Evolutionary conservation across 2,329 filamentous ascomycete species (phyloP), one percentile per base, ranked within the genome.

Genomic region (Pochonia chlamydosporia): DNA sequence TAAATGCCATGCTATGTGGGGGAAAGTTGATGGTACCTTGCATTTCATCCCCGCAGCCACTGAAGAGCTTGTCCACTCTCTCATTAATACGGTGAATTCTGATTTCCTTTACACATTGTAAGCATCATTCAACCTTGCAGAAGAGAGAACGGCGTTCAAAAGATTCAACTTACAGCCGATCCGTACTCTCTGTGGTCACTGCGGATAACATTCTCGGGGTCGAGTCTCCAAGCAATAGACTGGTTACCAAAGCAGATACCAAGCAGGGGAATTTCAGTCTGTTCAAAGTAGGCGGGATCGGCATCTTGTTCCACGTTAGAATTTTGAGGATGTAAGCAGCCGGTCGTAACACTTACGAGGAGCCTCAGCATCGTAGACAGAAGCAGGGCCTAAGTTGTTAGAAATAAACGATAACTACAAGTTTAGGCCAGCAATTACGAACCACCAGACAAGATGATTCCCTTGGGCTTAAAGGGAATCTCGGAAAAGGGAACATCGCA

Each of bases 401-500:
- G 11, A 10, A 14, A 10, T 4, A 11, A 18, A 43, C 1, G 51
- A 28, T 33, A 33, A 31, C 13, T 16, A 20, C n/a, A 31, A 24
- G 16, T 16, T 43, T 52, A 28, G 54, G 49, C 44, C 31, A 42
- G 50, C 44, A 26, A 31, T 6, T 20, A 48, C 44, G 28, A 43
- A 60, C 68, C 71, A 47, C 71, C 72, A 24, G 62, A 66, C 10
- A 72, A 51, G 48, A 95, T 86, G 54, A 97, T 82, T 56, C 91
- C 92, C 62, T 85, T 87, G 18, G 92, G 92, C 62, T 82, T 89
- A 73, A 79, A 95, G 40, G 74, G 63, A 25, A 95, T 76, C 50
- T 93, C 87, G 6, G 79, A 72, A 20, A 95, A 69, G 73, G 91
- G 91, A 57, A 85, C 82, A 44, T 84, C 93, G 69, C 89, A 95